These are phyloP conservation scores for Trichoderma arundinaceum DNA, from an alignment of 2,329 filamentous ascomycete genomes.

Conservation along the genomic window DNA sequence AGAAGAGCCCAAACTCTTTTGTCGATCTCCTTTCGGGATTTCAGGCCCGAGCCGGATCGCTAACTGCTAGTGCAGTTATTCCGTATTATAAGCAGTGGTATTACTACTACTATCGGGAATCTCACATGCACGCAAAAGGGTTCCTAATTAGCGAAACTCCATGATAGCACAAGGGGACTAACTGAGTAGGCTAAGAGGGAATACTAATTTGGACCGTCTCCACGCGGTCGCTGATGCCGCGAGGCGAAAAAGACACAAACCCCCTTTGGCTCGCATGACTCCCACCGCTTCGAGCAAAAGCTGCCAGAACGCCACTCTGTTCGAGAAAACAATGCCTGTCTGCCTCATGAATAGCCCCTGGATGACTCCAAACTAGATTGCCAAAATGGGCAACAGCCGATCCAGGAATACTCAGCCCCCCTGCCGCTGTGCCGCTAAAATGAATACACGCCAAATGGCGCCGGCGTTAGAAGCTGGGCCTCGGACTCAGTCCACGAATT, in stretches of 20 bases:
- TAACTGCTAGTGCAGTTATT: neutral
- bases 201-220: neutral
- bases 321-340: conserved; percentile 14
- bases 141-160: neutral
- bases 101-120: neutral
- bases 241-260: neutral
- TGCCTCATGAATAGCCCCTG: conserved; percentile 24
- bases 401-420: conserved; percentile 13
- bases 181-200: neutral
- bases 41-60: conserved; percentile 21
- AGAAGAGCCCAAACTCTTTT: neutral
- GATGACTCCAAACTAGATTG: conserved; percentile 13
- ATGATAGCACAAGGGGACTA: neutral
- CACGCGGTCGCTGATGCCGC: neutral
- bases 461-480: conserved; percentile 13
- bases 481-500: neutral
- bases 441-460: neutral
- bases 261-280: conserved; percentile 22
- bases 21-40: conserved; percentile 8
- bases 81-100: neutral
- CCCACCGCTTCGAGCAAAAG: conserved; percentile 9
- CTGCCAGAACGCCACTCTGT: neutral
- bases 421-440: neutral
- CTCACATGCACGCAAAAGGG: conserved; percentile 11
- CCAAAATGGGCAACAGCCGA: conserved; percentile 20